A percentile compares a stretch with the other conserved stretches of the same genome.
Evolutionary conservation across 495 filamentous ascomycete species (phyloP).

Genomic region (Apodospora peruviana): DNA sequence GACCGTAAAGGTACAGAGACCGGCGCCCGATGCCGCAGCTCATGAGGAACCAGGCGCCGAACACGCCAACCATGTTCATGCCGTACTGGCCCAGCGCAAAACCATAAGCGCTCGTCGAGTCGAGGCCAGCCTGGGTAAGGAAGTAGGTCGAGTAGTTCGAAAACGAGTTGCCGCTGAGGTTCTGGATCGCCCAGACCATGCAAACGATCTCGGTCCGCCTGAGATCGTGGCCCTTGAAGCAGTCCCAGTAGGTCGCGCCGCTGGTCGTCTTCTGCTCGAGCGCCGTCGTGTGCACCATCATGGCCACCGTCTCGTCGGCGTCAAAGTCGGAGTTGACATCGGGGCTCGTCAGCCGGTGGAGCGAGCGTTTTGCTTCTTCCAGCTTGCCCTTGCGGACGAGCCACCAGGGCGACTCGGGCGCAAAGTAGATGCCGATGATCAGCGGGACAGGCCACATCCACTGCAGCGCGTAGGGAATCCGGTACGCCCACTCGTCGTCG

Average conservation of each 20-base stretch:
- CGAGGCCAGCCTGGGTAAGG: constrained; percentile 65
- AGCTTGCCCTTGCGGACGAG: constrained; percentile 64
- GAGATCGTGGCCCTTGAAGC: constrained; percentile 68
- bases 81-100: constrained; percentile 71
- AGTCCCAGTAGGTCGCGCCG: constrained; percentile 67
- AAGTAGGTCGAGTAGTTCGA: constrained; percentile 78
- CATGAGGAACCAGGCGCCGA: constrained; percentile 72
- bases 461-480: constrained; percentile 65
- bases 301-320: constrained; percentile 68
- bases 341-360: constrained; percentile 60
- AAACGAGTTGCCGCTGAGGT: constrained; percentile 72
- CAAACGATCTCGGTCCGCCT: constrained; percentile 74
- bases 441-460: constrained; percentile 84
- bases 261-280: constrained; percentile 65
- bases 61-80: constrained; percentile 68
- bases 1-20: constrained; percentile 63
- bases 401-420: constrained; percentile 81
- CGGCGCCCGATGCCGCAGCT: constrained; percentile 62
- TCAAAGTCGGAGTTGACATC: constrained; percentile 58
- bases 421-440: constrained; percentile 62
- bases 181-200: constrained; percentile 82
- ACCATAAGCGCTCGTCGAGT: constrained; percentile 52
- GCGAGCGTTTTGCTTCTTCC: constrained; percentile 61
- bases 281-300: constrained; percentile 80
- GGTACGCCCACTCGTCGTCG: constrained; percentile 53